Evolutionary conservation across 139 green algal genomes (phyloP), one percentile per base, ranked within the genome.

Genomic region (Spirogloea muscicola): DNA sequence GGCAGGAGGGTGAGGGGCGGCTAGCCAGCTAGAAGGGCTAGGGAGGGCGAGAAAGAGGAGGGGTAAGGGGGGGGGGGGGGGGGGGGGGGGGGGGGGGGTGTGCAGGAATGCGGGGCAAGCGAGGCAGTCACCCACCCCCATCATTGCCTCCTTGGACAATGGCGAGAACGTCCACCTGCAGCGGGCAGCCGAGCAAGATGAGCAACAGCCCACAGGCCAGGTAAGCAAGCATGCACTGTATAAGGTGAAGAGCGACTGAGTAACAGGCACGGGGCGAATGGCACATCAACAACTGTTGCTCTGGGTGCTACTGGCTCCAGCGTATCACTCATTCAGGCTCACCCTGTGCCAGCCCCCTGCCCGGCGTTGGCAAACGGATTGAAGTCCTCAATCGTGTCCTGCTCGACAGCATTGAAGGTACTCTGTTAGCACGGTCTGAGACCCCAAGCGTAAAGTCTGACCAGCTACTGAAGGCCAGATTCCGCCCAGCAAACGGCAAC

Each of bases 301-400:
- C 55, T 10, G 16, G 10, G 13, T 55, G 29, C 29, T 29, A 38
- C 55, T 16, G 10, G 13, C 10, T 10, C 29, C 29, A 16, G 31
- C 29, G 31, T 16, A 64, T 29, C 29, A 64, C 13, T 64, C 31
- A 64, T 16, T 10, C 10, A 16, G 16, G 10, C 68, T 64, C 55
- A 79, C 58, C 70, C 70, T 21, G 70, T 79, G 44, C 70, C 70
- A 5, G 37, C n/a, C 3, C 70, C 70, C 31, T 27, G 5, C 5
- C 51, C 39, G 18, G 21, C 44, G 5, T 74, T 41, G 51, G 51
- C 75, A 58, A 93, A 94, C 3, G 88, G 83, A 67, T 89, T 90
- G 80, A 86, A 90, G 69, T 90, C 78, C 36, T 89, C 82, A 1
- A 96, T 89, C 3, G 90, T 95, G 61, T 87, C 82, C 66, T 74